Evolutionary conservation across 352 stramenopile species (phyloP).

Genomic region (Phytophthora sp.): DNA sequence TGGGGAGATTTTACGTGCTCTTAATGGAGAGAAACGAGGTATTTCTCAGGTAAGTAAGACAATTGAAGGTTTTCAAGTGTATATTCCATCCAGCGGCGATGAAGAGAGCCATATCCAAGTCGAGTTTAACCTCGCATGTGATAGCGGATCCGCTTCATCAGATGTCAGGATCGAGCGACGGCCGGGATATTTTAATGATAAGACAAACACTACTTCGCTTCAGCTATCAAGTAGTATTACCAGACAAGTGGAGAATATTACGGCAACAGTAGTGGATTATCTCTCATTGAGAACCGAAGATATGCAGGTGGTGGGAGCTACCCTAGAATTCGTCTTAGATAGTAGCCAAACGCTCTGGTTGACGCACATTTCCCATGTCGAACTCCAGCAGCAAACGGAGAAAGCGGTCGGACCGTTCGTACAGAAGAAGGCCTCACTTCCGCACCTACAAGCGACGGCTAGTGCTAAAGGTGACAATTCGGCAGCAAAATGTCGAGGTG

Average conservation of each 20-base stretch:
- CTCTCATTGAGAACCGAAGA: conserved; percentile 22
- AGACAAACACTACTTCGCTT: background rate
- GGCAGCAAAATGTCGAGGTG: conserved; percentile 58
- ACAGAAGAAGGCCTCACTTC: conserved; percentile 49
- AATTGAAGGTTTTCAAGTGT: conserved; percentile 32
- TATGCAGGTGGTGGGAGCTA: conserved; percentile 22
- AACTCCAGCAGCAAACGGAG: conserved; percentile 2
- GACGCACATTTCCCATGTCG: conserved; percentile 37
- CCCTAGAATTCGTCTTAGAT: conserved; percentile 49
- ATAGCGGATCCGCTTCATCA: conserved; percentile 16
- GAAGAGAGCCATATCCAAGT: conserved; percentile 30
- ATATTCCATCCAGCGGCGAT: conserved; percentile 19
- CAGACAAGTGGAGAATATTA: conserved; percentile 40
- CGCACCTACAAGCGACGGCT: conserved; percentile 38
- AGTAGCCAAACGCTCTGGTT: conserved; percentile 46
- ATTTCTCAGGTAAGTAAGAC: conserved; percentile 9
- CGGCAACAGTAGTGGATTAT: conserved; percentile 34
- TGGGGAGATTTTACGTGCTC: conserved; percentile 28
- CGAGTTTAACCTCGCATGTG: conserved; percentile 14
- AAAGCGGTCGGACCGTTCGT: background rate
- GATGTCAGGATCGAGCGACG: conserved; percentile 27
- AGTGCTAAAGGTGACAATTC: conserved; percentile 3
- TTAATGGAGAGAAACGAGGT: conserved; percentile 10
- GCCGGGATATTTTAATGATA: conserved; percentile 22
- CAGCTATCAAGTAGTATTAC: conserved; percentile 15